A percentile compares a stretch with the other conserved stretches of the same genome.
Conservation (phyloP, 768 basidiomycete species). For the Panaeolus cyanescens region DNA sequence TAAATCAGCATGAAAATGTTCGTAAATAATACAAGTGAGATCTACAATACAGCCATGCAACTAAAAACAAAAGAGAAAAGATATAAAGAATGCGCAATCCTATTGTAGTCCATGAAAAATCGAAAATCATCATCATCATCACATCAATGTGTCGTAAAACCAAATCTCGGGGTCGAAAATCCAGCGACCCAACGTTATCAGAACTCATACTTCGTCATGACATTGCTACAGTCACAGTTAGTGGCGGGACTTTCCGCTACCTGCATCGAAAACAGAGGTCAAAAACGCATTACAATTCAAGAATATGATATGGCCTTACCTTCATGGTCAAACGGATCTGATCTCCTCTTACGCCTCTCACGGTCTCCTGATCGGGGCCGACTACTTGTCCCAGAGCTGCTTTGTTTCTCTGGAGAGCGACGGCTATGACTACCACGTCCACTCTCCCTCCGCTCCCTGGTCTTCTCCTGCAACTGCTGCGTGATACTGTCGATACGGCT, state of each 20-base stretch:
- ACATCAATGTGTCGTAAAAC: background rate
- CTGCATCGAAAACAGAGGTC: background rate
- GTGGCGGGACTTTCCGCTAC: background rate
- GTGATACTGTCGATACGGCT: background rate
- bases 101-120: background rate
- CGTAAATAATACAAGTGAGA: background rate
- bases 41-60: background rate
- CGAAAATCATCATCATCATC: background rate
- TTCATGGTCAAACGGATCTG: background rate
- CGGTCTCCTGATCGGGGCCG: background rate
- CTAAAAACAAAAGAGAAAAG: background rate
- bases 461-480: background rate
- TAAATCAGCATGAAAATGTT: background rate
- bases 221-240: no score
- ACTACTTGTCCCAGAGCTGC: background rate
- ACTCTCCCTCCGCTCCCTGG: background rate
- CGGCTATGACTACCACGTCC: background rate
- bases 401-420: background rate
- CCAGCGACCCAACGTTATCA: no score
- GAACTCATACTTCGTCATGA: no score
- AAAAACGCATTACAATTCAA: background rate
- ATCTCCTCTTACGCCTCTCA: background rate
- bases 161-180: background rate
- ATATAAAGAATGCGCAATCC: background rate
- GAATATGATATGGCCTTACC: background rate